These are phyloP conservation scores for Globisporangium heterothallicum DNA, from an alignment of 352 stramenopile species.

Conservation along the genomic window DNA sequence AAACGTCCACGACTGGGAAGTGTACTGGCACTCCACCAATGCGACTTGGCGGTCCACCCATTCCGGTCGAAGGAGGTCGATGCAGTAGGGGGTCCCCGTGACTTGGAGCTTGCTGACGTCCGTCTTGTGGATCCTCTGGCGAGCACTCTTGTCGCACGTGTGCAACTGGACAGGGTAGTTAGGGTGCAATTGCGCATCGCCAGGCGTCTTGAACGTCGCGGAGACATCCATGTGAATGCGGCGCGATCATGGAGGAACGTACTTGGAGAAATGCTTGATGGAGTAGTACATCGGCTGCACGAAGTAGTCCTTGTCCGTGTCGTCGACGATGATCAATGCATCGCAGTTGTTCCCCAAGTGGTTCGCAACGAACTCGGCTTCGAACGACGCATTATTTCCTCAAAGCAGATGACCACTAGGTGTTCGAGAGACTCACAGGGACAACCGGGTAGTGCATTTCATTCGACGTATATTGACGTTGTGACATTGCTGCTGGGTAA, in stretches of 20 bases:
- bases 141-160: slow-evolving; percentile 58
- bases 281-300: slow-evolving; percentile 90
- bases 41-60: slow-evolving; percentile 56
- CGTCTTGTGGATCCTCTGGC: slow-evolving; percentile 50
- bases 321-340: slow-evolving; percentile 70
- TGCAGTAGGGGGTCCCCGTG: slow-evolving; percentile 49
- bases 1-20: slow-evolving; percentile 62
- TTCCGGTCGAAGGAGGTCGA: slow-evolving; percentile 28
- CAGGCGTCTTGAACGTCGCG: slow-evolving; percentile 41
- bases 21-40: slow-evolving; percentile 68
- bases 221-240: slow-evolving; percentile 54
- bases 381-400: slow-evolving; percentile 37
- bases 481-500: too few relatives aligned
- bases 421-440: too few relatives aligned
- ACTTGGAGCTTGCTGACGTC: slow-evolving; percentile 71
- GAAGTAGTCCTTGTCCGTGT: slow-evolving; percentile 54
- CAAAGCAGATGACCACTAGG: too few relatives aligned
- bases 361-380: slow-evolving; percentile 80
- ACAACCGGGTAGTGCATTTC: too few relatives aligned
- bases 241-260: slow-evolving; percentile 68
- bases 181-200: slow-evolving; percentile 54
- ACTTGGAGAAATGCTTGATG: slow-evolving; percentile 89
- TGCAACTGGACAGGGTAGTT: slow-evolving; percentile 57
- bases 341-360: slow-evolving; percentile 78
- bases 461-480: too few relatives aligned